Base-by-base conservation (phyloP, 768 basidiomycete species). In the Hericium rajendrae region DNA sequence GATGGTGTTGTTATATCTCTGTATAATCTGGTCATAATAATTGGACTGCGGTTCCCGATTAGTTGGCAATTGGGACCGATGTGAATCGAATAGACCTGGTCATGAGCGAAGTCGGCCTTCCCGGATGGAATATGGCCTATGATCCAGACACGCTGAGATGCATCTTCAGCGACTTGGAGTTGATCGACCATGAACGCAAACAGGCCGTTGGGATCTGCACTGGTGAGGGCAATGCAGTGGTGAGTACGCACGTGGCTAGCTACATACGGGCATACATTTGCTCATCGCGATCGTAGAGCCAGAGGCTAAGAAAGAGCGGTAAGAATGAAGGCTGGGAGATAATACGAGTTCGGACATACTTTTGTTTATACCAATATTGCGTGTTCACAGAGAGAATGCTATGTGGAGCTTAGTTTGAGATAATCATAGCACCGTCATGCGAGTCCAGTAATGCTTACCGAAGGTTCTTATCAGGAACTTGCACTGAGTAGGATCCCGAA, bases 321-420 rank as follows among this genome's bases (percentile, higher is more conserved):
- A 28, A 51, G 53, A 52, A 12, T 24, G 11, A 49, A 6, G 10
- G 11, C 51, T 38, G 8, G 18, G 8, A 3, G 16, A 20, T 48
- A 32, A 12, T 40, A 22, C 6, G 6, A 8, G 9, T 2, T n/a
- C 3, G 4, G 11, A 57, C 73, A 59, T 60, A 80, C 82, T 81
- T 83, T 63, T 72, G 71, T 60, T 78, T 81, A 64, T 84, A 84
- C 81, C 81, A 82, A 59, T 80, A 84, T 6, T 78, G 74, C 8
- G 79, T 79, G 59, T 84, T 85, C 57, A 85, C 59, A 0, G 82
- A 82, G 38, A 85, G 77, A 40, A 85, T 78, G 18, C 78, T 82
- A 63, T 48, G 43, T 37, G 41, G 39, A 4, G 39, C n/a, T 24
- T 40, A 52, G 28, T 10, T 11, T 1, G n/a, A 52, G 18, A 16